Base-by-base conservation (phyloP, 2,329 filamentous ascomycete genomes). In the Colletotrichum sp. region DNA sequence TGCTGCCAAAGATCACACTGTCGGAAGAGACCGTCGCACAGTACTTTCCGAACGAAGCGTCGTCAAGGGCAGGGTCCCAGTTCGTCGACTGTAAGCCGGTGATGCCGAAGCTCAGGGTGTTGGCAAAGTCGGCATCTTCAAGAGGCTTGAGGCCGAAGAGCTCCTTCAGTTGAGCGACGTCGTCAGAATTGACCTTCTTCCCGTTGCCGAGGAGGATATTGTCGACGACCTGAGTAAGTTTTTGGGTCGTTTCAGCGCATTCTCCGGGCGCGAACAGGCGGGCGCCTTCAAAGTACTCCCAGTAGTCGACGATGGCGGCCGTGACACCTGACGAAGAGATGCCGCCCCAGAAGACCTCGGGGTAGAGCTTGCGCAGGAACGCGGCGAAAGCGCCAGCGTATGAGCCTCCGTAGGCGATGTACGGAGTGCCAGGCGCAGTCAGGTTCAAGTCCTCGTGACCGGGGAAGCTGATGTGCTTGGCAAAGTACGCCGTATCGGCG, bases 251-350 rank as follows among this genome's bases (percentile, higher is more conserved):
- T 2, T 87, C 84, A 44, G 96, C 89, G 81, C 95, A 97, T 36
- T 91, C 89, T 0, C 88, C 84, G 80, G 90, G 90, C 0, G 86
- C 86, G 72, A 85, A 91, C 15, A 87, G 81, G 2, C 87, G 85
- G 0, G 88, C 87, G 1, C 89, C 90, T 79, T 91, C 89, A 55
- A 83, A 88, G 79, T 92, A 92, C 80, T 90, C 82, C 89, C 94
- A 96, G 84, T 93, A 96, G 79, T 97, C 94, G 78, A 92, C 92
- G 71, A 97, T 94, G 5, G 95, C 95, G 75, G 91, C 90, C 0
- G 94, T 95, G 1, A 97, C 95, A 1, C 94, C 95, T 1, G 94
- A 96, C 0, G 94, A 96, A 0, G 94, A 93, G 66, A 98, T 96
- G 6, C 93, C 91, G 9, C 91, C 95, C 89, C 91, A 96, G 84